Percentiles rank a stretch among this genome's conserved stretches.
Conservation (phyloP, 495 filamentous ascomycete genomes). For the Aspergillus mulundensis region DNA sequence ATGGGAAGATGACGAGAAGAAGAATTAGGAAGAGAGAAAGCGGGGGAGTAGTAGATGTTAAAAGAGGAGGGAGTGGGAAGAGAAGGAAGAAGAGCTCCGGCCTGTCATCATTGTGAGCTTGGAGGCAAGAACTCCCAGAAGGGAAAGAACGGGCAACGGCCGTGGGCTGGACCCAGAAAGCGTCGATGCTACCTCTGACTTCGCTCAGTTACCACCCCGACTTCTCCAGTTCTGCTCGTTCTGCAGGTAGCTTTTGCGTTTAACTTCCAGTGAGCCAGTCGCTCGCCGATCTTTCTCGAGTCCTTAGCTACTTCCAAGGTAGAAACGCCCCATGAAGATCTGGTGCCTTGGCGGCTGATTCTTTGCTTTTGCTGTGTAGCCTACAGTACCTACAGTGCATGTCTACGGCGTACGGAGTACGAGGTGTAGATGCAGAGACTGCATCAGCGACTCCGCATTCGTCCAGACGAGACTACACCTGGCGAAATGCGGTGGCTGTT, state of each 20-base stretch:
- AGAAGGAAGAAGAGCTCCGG: slow-evolving; percentile 3
- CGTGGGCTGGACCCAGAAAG: background rate
- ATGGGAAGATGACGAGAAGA: slow-evolving; percentile 6
- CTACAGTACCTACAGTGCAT: background rate
- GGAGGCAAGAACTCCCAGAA: slow-evolving; percentile 19
- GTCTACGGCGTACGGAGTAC: background rate
- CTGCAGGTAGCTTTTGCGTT: background rate
- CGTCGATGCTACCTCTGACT: slow-evolving; percentile 6
- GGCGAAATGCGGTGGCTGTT: background rate
- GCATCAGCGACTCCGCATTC: slow-evolving; percentile 2
- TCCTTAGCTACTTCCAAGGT: background rate
- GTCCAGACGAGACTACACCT: background rate
- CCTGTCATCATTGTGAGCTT: slow-evolving; percentile 5
- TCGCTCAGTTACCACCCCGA: background rate
- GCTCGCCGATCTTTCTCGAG: slow-evolving; percentile 1
- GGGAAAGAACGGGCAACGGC: slow-evolving; percentile 8
- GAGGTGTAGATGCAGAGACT: background rate
- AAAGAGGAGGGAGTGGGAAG: slow-evolving; percentile 10
- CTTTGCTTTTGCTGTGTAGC: background rate
- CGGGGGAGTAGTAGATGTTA: background rate
- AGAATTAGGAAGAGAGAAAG: background rate
- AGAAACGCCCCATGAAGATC: slow-evolving; percentile 7
- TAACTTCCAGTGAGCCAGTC: background rate
- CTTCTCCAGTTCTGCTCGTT: background rate
- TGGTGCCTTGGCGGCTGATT: slow-evolving; percentile 7